Evolutionary conservation across 768 basidiomycete genomes (phyloP).

Genomic region (Coprinopsis cinerea): DNA sequence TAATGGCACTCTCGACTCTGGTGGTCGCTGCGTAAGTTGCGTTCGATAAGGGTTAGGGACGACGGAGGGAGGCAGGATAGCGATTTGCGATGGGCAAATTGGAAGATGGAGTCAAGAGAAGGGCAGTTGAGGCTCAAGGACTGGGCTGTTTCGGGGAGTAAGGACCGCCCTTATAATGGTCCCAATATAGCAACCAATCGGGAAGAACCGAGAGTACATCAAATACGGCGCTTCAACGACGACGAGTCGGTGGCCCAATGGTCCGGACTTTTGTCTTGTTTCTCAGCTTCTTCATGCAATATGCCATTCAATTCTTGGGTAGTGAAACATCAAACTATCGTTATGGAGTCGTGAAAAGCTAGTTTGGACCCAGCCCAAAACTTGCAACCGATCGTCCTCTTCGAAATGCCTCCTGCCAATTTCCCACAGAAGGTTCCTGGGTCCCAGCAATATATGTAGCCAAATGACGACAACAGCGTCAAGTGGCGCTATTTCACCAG

Average conservation of each 20-base stretch:
- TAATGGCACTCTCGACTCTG: no score
- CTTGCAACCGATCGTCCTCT: no score
- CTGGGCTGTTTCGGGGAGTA: not conserved
- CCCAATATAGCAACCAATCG: not conserved
- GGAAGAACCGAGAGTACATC: constrained; percentile 2
- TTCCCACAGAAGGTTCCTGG: no score
- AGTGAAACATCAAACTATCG: no score
- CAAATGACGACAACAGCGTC: not conserved
- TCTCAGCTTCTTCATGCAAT: no score
- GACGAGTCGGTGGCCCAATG: no score
- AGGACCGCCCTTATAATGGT: not conserved
- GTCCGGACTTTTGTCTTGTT: not conserved
- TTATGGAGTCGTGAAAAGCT: no score
- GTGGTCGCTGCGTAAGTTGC: no score
- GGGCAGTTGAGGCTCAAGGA: not conserved
- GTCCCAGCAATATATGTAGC: not conserved
- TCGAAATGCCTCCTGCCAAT: no score
- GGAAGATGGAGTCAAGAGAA: not conserved
- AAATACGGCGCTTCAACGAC: no score
- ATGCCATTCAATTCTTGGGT: not conserved
- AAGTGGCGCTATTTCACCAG: not conserved
- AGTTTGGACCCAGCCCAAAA: no score
- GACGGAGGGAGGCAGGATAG: not conserved
- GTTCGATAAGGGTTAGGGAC: not conserved
- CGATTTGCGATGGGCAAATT: not conserved